phyloP scores from a whole-genome alignment of 192 early-diverging fungal genomes.

The Coemansia sp. region DNA sequence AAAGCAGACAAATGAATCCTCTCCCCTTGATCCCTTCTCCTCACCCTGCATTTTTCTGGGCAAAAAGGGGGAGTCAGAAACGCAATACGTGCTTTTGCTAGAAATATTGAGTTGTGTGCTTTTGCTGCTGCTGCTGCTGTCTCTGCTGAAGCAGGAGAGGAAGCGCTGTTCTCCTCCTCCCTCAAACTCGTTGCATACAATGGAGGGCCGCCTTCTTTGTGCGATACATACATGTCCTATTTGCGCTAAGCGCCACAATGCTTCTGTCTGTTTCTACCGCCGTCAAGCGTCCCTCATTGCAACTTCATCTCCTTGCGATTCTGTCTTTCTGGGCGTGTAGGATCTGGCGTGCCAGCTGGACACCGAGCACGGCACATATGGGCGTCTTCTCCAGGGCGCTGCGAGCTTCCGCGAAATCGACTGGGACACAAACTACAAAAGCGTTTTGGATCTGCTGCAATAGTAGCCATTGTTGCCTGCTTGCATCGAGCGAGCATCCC shows the following conservation, averaged over 20 bases:
- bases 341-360: conserved; percentile 30
- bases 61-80: not conserved
- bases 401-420: conserved; percentile 36
- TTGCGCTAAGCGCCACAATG: not conserved
- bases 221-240: not conserved
- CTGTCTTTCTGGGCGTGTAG: conserved; percentile 14
- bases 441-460: conserved; percentile 28
- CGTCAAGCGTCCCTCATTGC: not conserved
- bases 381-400: conserved; percentile 39
- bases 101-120: not conserved
- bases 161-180: no score
- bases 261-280: not conserved
- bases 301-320: not conserved
- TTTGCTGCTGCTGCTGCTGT: not conserved
- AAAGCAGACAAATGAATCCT: not conserved
- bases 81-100: not conserved
- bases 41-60: conserved; percentile 3
- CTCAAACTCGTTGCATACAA: no score
- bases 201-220: not conserved
- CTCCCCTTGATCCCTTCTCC: not conserved
- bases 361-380: conserved; percentile 19
- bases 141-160: no score
- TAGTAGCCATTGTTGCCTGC: not conserved
- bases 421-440: conserved; percentile 46
- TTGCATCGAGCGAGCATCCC: no score